A percentile compares a stretch with the other conserved stretches of the same genome.
Conservation (phyloP, 1,139 yeast genomes). For the Yamadazyma atlantica region DNA sequence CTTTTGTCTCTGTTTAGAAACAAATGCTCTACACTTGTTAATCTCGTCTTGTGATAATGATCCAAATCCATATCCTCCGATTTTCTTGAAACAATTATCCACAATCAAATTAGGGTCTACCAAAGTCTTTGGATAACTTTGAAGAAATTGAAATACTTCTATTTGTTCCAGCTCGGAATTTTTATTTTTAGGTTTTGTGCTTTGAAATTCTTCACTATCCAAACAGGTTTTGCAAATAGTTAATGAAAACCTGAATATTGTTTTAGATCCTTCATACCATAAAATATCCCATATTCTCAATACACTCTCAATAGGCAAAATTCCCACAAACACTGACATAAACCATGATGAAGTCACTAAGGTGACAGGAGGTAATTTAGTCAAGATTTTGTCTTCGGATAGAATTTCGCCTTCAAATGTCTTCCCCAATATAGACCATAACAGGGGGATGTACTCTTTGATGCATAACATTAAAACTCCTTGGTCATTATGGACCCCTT, state of each 20-base stretch:
- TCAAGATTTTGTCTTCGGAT: conserved; percentile 61
- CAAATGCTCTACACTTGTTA: conserved; percentile 72
- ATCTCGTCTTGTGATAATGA: conserved; percentile 81
- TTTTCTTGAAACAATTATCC: conserved; percentile 71
- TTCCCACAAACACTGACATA: conserved; percentile 91
- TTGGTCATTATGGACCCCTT: conserved; percentile 94
- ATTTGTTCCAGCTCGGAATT: conserved; percentile 59
- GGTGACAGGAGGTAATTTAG: conserved; percentile 84
- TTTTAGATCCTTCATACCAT: conserved; percentile 88
- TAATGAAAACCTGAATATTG: conserved; percentile 78
- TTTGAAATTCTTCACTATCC: conserved; percentile 49
- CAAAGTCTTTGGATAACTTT: conserved; percentile 72
- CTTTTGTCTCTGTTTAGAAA: conserved; percentile 55
- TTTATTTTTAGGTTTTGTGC: conserved; percentile 14
- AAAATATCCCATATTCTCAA: conserved; percentile 92
- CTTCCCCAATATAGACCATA: conserved; percentile 62
- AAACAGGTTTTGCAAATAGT: conserved; percentile 81
- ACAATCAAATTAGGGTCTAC: conserved; percentile 70
- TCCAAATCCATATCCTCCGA: conserved; percentile 68
- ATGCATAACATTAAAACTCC: conserved; percentile 89
- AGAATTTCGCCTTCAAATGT: conserved; percentile 43
- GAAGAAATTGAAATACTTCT: conserved; percentile 85
- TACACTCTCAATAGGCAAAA: conserved; percentile 82
- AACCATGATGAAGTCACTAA: conserved; percentile 97
- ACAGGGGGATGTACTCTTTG: conserved; percentile 76